Percentiles rank a stretch among this genome's conserved stretches.
Conservation (phyloP, 495 filamentous ascomycete species). For the Chaetomium tenue region DNA sequence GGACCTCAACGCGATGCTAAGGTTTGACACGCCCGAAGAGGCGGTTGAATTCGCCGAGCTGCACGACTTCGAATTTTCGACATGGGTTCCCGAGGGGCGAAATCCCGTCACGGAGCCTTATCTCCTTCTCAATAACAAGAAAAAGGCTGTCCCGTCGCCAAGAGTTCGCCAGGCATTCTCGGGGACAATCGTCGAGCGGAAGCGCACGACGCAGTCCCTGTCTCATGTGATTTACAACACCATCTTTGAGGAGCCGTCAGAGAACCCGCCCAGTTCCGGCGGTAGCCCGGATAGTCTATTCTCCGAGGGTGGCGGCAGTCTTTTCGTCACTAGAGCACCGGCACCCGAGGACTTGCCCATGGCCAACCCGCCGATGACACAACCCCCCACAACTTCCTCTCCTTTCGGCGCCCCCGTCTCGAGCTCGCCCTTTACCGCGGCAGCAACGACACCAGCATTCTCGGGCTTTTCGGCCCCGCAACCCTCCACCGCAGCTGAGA, state of each 20-base stretch:
- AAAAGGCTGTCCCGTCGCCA: constrained; percentile 37
- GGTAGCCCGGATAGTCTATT: constrained; percentile 33
- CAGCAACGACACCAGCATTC: not conserved
- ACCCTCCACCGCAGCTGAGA: not conserved
- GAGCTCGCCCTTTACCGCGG: not conserved
- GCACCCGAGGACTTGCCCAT: not conserved
- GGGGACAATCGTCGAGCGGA: constrained; percentile 47
- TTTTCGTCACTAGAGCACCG: constrained; percentile 35
- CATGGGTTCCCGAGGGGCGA: constrained; percentile 31
- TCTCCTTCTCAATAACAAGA: constrained; percentile 45
- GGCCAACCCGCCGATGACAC: not conserved
- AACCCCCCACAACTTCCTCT: not conserved
- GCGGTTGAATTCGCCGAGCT: constrained; percentile 66
- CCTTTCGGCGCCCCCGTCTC: not conserved
- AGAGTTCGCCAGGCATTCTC: constrained; percentile 47
- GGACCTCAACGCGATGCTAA: constrained; percentile 62
- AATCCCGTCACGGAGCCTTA: constrained; percentile 51
- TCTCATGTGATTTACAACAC: constrained; percentile 47
- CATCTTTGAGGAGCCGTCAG: constrained; percentile 38
- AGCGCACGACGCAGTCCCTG: constrained; percentile 44
- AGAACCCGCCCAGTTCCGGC: not conserved
- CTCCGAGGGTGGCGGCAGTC: constrained; percentile 1
- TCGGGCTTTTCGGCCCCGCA: not conserved
- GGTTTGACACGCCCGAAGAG: constrained; percentile 72
- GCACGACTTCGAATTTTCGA: constrained; percentile 62